A percentile compares a stretch with the other conserved stretches of the same genome.
Evolutionary conservation across 208 protist genomes (phyloP).

Genomic region (Trypanosoma vivax): DNA sequence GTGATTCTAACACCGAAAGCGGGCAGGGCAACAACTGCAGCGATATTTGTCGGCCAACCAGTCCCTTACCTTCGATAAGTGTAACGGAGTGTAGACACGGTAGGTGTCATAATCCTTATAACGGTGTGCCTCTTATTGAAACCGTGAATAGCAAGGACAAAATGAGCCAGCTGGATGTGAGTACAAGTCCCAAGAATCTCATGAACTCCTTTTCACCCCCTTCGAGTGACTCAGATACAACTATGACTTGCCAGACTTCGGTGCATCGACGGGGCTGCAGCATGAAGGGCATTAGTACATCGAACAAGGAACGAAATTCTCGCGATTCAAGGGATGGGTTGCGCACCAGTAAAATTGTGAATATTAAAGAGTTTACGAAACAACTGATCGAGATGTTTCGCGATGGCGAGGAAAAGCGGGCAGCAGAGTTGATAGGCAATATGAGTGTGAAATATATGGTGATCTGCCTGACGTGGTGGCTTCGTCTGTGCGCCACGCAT

Average conservation of each 20-base stretch:
- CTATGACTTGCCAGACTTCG: neutral
- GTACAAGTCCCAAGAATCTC: no score
- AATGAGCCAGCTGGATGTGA: no score
- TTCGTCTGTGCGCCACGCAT: slow-evolving; percentile 51
- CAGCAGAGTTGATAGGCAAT: slow-evolving; percentile 33
- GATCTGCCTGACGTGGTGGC: slow-evolving; percentile 77
- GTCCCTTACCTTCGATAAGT: slow-evolving; percentile 5
- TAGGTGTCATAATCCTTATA: no score
- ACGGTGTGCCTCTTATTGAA: no score
- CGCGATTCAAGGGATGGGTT: no score
- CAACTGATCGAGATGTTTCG: slow-evolving; percentile 66
- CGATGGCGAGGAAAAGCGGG: slow-evolving; percentile 32
- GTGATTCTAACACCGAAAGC: neutral
- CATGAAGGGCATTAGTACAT: neutral
- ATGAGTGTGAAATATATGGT: slow-evolving; percentile 70
- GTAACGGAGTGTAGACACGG: no score
- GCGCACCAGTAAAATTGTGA: no score
- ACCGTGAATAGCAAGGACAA: no score
- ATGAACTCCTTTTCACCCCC: no score
- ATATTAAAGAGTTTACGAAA: slow-evolving; percentile 55
- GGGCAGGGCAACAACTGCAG: slow-evolving; percentile 2
- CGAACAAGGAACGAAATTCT: slow-evolving; percentile 7
- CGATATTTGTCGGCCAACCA: slow-evolving; percentile 2
- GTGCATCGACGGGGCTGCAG: neutral
- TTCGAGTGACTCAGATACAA: neutral